These are phyloP conservation scores for Orbilia javanica DNA, from an alignment of 2,329 filamentous ascomycete species.

Conservation along the genomic window DNA sequence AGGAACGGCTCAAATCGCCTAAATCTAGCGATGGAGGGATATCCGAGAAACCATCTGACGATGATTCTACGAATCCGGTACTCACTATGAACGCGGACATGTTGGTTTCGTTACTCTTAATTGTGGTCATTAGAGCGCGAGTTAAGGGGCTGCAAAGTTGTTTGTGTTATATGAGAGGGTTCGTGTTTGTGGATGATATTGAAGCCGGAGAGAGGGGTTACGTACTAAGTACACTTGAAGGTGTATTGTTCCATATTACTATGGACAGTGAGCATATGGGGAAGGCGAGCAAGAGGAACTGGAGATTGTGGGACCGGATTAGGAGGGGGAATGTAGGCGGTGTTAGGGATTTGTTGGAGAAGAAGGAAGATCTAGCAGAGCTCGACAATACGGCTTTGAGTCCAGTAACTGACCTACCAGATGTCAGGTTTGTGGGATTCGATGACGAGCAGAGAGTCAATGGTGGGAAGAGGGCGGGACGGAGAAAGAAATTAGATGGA, in stretches of 20 bases:
- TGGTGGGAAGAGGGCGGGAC: constrained; percentile 25
- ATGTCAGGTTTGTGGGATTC: constrained; percentile 50
- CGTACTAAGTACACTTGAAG: constrained; percentile 94
- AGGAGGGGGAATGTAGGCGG: constrained; percentile 81
- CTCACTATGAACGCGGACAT: constrained; percentile 85
- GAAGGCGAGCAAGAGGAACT: constrained; percentile 86
- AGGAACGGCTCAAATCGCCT: constrained; percentile 66
- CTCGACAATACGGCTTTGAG: constrained; percentile 37
- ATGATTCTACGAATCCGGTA: constrained; percentile 69
- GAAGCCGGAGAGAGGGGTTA: constrained; percentile 97
- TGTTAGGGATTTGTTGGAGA: constrained; percentile 82
- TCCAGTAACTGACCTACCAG: constrained; percentile 39
- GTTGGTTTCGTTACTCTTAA: constrained; percentile 87
- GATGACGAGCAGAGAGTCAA: constrained; percentile 38
- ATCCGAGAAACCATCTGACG: constrained; percentile 69
- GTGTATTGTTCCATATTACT: constrained; percentile 87
- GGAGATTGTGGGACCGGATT: constrained; percentile 86
- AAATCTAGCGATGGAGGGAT: constrained; percentile 60
- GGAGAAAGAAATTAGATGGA: constrained; percentile 1
- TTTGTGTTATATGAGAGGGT: constrained; percentile 94
- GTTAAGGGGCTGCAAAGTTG: constrained; percentile 88
- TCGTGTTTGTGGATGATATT: constrained; percentile 97
- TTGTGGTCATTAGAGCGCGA: constrained; percentile 92
- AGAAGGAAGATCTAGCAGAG: constrained; percentile 62
- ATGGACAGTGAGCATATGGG: constrained; percentile 84